Percentiles rank a stretch among this genome's conserved stretches.
Conservation (phyloP, 495 filamentous ascomycete species). For the Podospora appendiculata region DNA sequence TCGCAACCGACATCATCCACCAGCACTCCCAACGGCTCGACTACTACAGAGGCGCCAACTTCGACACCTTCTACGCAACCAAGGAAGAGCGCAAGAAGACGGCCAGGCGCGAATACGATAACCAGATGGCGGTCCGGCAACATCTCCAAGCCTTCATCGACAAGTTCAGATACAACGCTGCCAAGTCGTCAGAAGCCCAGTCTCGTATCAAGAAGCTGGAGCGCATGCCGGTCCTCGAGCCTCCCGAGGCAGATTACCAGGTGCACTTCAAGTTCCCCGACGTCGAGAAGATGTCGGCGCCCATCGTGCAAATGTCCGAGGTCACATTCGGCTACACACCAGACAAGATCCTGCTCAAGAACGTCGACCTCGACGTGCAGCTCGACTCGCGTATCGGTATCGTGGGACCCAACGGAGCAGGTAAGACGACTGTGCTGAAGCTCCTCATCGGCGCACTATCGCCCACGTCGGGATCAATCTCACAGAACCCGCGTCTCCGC, state of each 20-base stretch:
- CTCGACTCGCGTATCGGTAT: constrained; percentile 98
- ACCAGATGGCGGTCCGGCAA: constrained; percentile 87
- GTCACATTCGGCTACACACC: constrained; percentile 85
- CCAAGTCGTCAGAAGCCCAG: constrained; percentile 96
- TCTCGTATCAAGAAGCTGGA: constrained; percentile 98
- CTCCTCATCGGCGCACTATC: constrained; percentile 81
- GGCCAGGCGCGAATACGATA: constrained; percentile 96
- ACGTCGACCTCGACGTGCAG: constrained; percentile 93
- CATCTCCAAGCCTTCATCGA: constrained; percentile 95
- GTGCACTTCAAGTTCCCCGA: constrained; percentile 98
- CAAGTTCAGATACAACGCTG: constrained; percentile 99
- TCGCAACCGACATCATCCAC: constrained; percentile 99
- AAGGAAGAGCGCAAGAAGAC: constrained; percentile 96
- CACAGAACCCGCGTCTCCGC: constrained; percentile 75
- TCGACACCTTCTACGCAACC: constrained; percentile 96
- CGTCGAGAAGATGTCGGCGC: constrained; percentile 93
- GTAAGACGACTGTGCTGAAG: constrained; percentile 95
- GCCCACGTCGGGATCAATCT: constrained; percentile 73
- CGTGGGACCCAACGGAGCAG: constrained; percentile 95
- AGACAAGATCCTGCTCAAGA: constrained; percentile 70
- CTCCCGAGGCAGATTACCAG: constrained; percentile 88
- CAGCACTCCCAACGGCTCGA: constrained; percentile 95
- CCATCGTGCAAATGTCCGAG: constrained; percentile 93
- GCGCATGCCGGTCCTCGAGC: constrained; percentile 84
- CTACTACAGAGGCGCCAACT: constrained; percentile 98